Conservation (phyloP, 2,329 filamentous ascomycete genomes). For the Fusarium marasasianum region DNA sequence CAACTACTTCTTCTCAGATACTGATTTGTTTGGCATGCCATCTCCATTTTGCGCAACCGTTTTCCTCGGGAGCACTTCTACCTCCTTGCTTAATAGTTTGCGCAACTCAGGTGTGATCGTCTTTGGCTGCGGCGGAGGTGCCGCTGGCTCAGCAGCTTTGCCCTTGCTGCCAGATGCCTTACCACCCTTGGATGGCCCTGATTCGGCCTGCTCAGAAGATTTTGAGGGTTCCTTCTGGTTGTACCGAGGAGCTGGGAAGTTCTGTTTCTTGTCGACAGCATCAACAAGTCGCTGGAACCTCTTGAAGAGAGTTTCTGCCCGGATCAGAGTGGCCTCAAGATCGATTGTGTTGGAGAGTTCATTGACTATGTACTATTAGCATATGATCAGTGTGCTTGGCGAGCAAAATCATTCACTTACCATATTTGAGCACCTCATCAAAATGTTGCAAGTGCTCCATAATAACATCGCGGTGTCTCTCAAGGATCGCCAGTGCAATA, state of each 20-base stretch:
- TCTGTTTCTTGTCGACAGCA: slow-evolving; percentile 89
- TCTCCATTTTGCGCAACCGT: slow-evolving; percentile 50
- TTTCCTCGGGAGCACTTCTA: slow-evolving; percentile 55
- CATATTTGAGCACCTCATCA: slow-evolving; percentile 96
- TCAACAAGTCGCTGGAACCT: slow-evolving; percentile 90
- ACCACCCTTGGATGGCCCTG: slow-evolving; percentile 14
- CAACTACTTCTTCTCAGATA: background rate
- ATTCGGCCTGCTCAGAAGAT: slow-evolving; percentile 21
- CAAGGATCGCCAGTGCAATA: slow-evolving; percentile 89
- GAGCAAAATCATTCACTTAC: slow-evolving; percentile 63
- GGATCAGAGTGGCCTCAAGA: slow-evolving; percentile 82
- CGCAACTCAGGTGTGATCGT: slow-evolving; percentile 67
- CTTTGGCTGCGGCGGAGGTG: slow-evolving; percentile 50
- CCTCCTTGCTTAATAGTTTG: slow-evolving; percentile 60
- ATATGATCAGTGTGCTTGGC: background rate
- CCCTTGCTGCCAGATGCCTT: slow-evolving; percentile 46
- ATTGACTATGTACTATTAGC: slow-evolving; percentile 71
- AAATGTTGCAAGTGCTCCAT: slow-evolving; percentile 95
- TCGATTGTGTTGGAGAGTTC: slow-evolving; percentile 95
- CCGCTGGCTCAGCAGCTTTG: slow-evolving; percentile 49
- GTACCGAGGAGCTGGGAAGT: slow-evolving; percentile 71
- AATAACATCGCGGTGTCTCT: slow-evolving; percentile 96
- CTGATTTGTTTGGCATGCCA: slow-evolving; percentile 47
- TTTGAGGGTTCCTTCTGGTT: slow-evolving; percentile 26
- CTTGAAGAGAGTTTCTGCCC: slow-evolving; percentile 88